phyloP scores from a whole-genome alignment of 2,329 filamentous ascomycete species.

The Colletotrichum viniferum region DNA sequence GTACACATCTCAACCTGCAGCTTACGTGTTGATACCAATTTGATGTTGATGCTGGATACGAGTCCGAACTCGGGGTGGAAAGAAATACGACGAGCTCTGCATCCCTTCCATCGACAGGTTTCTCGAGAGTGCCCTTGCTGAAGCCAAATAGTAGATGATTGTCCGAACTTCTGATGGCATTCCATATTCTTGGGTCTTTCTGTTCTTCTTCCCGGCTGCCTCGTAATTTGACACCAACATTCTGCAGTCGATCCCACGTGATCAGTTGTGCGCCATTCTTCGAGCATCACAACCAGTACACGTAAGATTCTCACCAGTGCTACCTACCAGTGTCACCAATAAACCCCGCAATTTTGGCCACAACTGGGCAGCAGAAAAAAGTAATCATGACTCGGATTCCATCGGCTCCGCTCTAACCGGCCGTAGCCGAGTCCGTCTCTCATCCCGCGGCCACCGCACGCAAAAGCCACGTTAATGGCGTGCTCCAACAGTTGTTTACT shows the following conservation, averaged over 20 bases:
- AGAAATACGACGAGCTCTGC: neutral
- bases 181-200: neutral
- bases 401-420: neutral
- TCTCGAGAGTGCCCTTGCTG: neutral
- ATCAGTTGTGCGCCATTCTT: neutral
- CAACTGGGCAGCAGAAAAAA: neutral
- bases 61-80: neutral
- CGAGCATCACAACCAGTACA: neutral
- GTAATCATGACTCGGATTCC: neutral
- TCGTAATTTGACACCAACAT: neutral
- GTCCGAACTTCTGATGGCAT: neutral
- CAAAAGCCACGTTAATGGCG: neutral
- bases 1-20: neutral
- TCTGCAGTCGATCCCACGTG: neutral
- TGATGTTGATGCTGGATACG: neutral
- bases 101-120: neutral
- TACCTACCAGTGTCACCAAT: neutral
- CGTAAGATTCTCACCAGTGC: neutral
- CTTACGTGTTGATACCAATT: neutral
- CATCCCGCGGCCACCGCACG: neutral
- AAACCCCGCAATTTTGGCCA: neutral
- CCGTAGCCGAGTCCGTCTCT: neutral
- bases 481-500: neutral
- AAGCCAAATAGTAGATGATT: neutral
- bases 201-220: neutral